phyloP scores from a whole-genome alignment of 75 land plant genomes.

The Adiantum capillusveneris region DNA sequence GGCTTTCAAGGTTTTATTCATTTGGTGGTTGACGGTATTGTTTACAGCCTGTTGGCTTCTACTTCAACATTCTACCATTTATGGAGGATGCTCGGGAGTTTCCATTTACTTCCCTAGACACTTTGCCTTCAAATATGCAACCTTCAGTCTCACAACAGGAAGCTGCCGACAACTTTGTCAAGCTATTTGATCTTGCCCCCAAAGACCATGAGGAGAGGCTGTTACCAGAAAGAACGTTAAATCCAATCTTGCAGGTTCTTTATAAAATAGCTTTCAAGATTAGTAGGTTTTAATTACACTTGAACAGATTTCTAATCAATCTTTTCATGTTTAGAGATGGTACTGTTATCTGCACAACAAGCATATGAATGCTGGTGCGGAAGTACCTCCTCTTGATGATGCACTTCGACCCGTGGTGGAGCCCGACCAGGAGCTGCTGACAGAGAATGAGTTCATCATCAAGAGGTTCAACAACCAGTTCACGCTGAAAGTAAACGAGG shows the following conservation, averaged over 20 bases:
- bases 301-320: too few species aligned
- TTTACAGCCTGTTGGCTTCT: conserved; percentile 87
- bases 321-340: conserved; percentile 73
- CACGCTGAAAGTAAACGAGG: conserved; percentile 58
- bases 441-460: conserved; percentile 36
- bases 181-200: conserved; percentile 78
- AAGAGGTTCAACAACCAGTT: conserved; percentile 38
- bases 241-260: conserved; percentile 64
- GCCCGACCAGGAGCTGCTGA: conserved; percentile 54
- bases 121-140: conserved; percentile 43
- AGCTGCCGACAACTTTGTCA: conserved; percentile 71
- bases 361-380: conserved; percentile 61
- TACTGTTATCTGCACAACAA: conserved; percentile 62
- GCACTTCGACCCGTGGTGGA: conserved; percentile 51
- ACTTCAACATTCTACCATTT: conserved; percentile 90
- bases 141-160: conserved; percentile 73
- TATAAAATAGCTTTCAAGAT: too few species aligned
- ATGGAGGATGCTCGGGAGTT: conserved; percentile 91
- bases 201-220: conserved; percentile 46
- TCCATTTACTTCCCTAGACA: conserved; percentile 77
- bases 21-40: not conserved
- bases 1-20: not conserved
- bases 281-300: too few species aligned
- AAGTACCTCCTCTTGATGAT: conserved; percentile 70
- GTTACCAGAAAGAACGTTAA: conserved; percentile 70